Conservation (phyloP, 2,329 filamentous ascomycete genomes). For the Remersonia thermophila region DNA sequence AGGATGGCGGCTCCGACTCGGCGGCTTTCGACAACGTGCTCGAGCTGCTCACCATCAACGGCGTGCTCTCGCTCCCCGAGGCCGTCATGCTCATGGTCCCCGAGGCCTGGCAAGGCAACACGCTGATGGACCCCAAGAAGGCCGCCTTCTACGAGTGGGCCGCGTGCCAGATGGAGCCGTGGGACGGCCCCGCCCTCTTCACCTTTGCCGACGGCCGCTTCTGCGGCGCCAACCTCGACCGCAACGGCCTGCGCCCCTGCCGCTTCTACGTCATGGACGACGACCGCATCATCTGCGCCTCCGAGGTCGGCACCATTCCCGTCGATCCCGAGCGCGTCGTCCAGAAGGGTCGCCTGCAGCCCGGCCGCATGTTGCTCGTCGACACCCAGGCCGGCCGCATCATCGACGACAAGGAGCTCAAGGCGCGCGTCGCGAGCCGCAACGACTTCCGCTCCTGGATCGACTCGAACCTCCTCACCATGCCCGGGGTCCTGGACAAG, state of each 20-base stretch:
- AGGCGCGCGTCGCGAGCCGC: conserved; percentile 73
- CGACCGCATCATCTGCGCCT: conserved; percentile 93
- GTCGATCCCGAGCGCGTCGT: conserved; percentile 84
- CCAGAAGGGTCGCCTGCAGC: conserved; percentile 86
- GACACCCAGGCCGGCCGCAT: conserved; percentile 82
- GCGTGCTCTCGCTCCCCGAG: conserved; percentile 86
- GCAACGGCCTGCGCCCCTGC: conserved; percentile 89
- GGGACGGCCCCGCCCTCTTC: conserved; percentile 94
- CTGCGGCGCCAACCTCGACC: conserved; percentile 92
- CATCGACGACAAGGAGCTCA: conserved; percentile 87
- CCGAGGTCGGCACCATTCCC: conserved; percentile 85
- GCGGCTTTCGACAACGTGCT: conserved; percentile 96
- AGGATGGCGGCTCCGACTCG: conserved; percentile 92
- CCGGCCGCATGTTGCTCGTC: conserved; percentile 90
- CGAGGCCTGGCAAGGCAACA: conserved; percentile 93
- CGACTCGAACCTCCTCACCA: conserved; percentile 69
- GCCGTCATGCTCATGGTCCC: conserved; percentile 98
- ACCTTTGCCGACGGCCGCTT: conserved; percentile 94
- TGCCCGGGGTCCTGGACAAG: conserved; percentile 61
- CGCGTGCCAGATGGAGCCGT: conserved; percentile 96
- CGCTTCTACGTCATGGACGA: conserved; percentile 96
- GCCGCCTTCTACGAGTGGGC: conserved; percentile 98
- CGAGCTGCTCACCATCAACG: conserved; percentile 87
- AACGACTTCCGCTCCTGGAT: conserved; percentile 85
- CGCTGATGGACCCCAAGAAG: conserved; percentile 84